A percentile compares a stretch with the other conserved stretches of the same genome.
These are phyloP conservation scores for Scutellospora calospora DNA, from an alignment of 371 early-diverging fungal species.

Conservation along the genomic window DNA sequence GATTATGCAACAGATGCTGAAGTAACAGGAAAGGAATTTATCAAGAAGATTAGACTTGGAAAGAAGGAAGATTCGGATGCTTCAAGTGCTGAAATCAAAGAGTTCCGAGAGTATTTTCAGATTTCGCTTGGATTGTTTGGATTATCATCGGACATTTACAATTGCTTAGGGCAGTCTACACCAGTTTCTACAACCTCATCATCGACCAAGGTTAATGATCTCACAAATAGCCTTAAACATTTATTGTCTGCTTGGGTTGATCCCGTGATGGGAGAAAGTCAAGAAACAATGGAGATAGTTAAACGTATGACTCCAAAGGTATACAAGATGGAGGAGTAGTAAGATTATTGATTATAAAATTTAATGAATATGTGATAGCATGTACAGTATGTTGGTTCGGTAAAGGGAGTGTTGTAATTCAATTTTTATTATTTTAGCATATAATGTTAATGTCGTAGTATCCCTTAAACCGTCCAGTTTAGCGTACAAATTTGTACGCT, in stretches of 20 bases:
- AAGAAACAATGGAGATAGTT: conserved; percentile 16
- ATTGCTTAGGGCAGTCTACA: neutral
- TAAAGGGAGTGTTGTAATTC: too few species aligned
- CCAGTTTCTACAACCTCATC: conserved; percentile 1
- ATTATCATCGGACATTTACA: conserved; percentile 13
- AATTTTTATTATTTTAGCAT: too few species aligned
- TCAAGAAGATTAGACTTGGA: conserved; percentile 30
- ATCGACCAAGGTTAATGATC: neutral
- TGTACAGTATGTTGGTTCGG: too few species aligned
- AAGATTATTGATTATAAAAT: too few species aligned
- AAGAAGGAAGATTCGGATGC: neutral
- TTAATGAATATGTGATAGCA: too few species aligned
- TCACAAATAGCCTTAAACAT: conserved; percentile 22
- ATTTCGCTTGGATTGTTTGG: conserved; percentile 11
- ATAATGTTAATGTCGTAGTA: too few species aligned
- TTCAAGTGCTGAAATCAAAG: conserved; percentile 22
- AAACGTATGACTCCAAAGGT: conserved; percentile 28
- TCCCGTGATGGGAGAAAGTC: neutral
- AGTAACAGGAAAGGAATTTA: neutral
- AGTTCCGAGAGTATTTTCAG: conserved; percentile 13
- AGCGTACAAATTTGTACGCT: too few species aligned
- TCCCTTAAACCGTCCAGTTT: too few species aligned
- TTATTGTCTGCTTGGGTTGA: conserved; percentile 30
- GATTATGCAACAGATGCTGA: neutral
- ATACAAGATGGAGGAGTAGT: conserved; percentile 47